Evolutionary conservation across 495 filamentous ascomycete species (phyloP).

Genomic region (Articulospora tetracladia): DNA sequence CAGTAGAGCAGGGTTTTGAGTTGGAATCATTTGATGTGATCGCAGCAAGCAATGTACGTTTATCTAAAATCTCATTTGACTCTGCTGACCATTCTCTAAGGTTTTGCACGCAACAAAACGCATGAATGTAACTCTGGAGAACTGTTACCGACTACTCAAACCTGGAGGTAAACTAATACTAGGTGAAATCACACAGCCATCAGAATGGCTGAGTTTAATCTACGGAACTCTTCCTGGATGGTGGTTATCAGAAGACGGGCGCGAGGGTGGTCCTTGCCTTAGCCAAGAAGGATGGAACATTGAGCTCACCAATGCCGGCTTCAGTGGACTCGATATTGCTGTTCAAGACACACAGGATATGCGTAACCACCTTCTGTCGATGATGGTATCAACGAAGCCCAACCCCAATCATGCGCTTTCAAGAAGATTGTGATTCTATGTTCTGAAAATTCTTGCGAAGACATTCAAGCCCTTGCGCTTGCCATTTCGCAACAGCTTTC

Average conservation of each 20-base stretch:
- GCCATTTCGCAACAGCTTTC: too few species aligned
- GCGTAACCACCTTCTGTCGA: slow-evolving; percentile 1
- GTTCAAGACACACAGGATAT: neutral
- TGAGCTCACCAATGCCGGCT: slow-evolving; percentile 9
- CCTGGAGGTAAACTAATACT: slow-evolving; percentile 37
- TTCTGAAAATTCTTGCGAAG: too few species aligned
- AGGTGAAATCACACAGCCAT: slow-evolving; percentile 31
- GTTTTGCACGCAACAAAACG: slow-evolving; percentile 41
- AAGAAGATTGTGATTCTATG: too few species aligned
- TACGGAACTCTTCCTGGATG: slow-evolving; percentile 10
- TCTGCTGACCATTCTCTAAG: too few species aligned
- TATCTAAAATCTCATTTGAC: too few species aligned
- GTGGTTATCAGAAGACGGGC: slow-evolving; percentile 11
- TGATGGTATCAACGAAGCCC: slow-evolving; percentile 2
- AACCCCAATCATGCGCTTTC: too few species aligned
- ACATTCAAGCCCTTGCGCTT: too few species aligned
- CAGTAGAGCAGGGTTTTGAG: slow-evolving; percentile 44
- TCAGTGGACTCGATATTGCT: neutral
- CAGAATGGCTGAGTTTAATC: neutral
- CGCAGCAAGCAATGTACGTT: slow-evolving; percentile 38
- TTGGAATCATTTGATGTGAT: slow-evolving; percentile 46
- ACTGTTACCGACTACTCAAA: slow-evolving; percentile 33
- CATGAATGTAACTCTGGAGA: slow-evolving; percentile 30
- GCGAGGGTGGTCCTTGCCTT: slow-evolving; percentile 1
- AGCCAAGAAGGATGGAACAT: slow-evolving; percentile 1